A percentile compares a stretch with the other conserved stretches of the same genome.
These are phyloP conservation scores for Naematelia aurantialba DNA, from an alignment of 768 basidiomycete species.

Conservation along the genomic window DNA sequence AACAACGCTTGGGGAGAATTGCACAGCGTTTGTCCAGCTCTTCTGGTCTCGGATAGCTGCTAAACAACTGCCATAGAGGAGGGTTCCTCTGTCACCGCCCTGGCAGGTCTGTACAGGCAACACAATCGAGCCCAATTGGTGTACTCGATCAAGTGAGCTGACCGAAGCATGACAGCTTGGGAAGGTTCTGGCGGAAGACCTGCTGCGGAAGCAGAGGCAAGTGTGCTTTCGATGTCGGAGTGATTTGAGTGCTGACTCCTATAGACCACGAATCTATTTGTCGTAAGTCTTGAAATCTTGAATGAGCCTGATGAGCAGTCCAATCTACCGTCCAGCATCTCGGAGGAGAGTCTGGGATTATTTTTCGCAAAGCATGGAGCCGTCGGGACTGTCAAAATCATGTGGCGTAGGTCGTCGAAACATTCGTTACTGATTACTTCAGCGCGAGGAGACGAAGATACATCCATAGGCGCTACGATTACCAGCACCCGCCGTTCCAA, in stretches of 20 bases:
- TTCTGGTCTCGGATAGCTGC: neutral
- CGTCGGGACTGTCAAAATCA: slow-evolving; percentile 71
- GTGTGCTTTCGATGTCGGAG: slow-evolving; percentile 17
- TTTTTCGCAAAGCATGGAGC: slow-evolving; percentile 90
- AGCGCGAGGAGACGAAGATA: slow-evolving; percentile 67
- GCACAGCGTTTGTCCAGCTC: slow-evolving; percentile 37
- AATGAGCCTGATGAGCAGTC: slow-evolving; percentile 44
- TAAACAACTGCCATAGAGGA: slow-evolving; percentile 27
- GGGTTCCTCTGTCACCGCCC: slow-evolving; percentile 74
- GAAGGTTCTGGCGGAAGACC: slow-evolving; percentile 88
- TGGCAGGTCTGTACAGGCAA: slow-evolving; percentile 64
- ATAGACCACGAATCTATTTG: slow-evolving; percentile 92
- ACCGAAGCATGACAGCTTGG: slow-evolving; percentile 59
- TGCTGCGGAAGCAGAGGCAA: slow-evolving; percentile 77
- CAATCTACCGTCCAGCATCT: slow-evolving; percentile 81
- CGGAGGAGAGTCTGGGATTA: slow-evolving; percentile 75
- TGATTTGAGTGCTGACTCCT: slow-evolving; percentile 7
- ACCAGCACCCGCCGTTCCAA: slow-evolving; percentile 60
- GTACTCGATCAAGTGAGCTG: slow-evolving; percentile 15
- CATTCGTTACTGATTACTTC: neutral
- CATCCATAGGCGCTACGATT: slow-evolving; percentile 68
- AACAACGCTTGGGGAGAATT: slow-evolving; percentile 62
- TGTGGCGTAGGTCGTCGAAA: slow-evolving; percentile 68
- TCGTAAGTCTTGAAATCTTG: slow-evolving; percentile 53
- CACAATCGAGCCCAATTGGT: neutral